Evolutionary conservation across 768 basidiomycete species (phyloP).

Genomic region (Russula emetica): DNA sequence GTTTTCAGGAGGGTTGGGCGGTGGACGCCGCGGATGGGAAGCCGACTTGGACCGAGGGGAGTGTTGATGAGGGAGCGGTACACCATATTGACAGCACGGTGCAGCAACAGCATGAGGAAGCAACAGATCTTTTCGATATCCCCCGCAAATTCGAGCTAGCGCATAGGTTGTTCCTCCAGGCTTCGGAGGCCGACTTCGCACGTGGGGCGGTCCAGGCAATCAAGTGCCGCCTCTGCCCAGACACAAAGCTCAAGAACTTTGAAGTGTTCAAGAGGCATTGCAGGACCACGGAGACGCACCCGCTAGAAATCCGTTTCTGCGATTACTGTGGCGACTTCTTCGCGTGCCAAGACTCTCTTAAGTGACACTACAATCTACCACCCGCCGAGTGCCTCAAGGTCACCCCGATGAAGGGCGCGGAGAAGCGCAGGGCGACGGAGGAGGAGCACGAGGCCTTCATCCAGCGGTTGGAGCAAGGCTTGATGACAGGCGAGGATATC

Average conservation of each 20-base stretch:
- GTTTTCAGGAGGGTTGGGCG: not conserved
- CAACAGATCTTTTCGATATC: not conserved
- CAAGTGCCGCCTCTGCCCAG: constrained; percentile 2
- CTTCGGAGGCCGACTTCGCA: not conserved
- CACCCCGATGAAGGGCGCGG: not conserved
- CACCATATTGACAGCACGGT: not conserved
- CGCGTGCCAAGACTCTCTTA: not conserved
- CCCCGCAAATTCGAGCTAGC: not conserved
- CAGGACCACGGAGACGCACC: not conserved
- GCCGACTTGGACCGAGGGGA: not conserved
- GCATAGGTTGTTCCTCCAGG: not conserved
- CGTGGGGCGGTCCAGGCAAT: not conserved
- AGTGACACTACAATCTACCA: not conserved
- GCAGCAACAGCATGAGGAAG: not conserved
- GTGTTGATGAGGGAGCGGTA: not conserved
- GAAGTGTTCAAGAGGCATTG: not conserved
- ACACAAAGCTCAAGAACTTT: not conserved
- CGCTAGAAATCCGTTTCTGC: not conserved
- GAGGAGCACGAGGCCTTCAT: not conserved
- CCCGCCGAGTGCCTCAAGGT: not conserved
- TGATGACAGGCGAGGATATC: not conserved
- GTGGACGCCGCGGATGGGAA: not conserved
- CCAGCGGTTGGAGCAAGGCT: too few relatives aligned
- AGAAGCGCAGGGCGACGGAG: not conserved
- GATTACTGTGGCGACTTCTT: not conserved